Evolutionary conservation across 2,329 filamentous ascomycete genomes (phyloP).

Genomic region (Neonectria ditissima): DNA sequence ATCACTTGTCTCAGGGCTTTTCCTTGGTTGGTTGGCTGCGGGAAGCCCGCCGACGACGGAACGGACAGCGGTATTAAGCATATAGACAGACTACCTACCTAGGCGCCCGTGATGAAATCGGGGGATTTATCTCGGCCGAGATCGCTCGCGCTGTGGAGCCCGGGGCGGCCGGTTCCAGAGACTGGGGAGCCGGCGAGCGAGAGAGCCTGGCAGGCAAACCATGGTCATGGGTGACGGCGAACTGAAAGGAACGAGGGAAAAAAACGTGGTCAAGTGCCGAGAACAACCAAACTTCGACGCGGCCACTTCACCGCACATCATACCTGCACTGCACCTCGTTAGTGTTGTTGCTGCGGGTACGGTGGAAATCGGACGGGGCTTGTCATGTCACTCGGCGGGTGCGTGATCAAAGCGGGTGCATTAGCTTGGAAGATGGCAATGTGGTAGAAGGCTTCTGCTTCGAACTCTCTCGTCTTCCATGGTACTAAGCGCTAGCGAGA

Average conservation of each 20-base stretch:
- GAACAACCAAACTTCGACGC: background rate
- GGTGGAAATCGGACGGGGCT: background rate
- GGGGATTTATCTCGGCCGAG: constrained; percentile 1
- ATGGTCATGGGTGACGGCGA: background rate
- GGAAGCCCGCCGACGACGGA: too few relatives aligned
- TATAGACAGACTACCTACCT: too few relatives aligned
- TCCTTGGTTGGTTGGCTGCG: background rate
- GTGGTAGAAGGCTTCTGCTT: background rate
- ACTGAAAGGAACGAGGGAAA: background rate
- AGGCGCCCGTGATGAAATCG: background rate
- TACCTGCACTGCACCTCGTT: background rate
- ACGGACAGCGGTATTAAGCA: background rate
- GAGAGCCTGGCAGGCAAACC: too few relatives aligned
- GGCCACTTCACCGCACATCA: background rate
- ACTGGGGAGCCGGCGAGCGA: too few relatives aligned
- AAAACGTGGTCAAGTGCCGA: background rate
- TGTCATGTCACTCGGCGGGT: background rate
- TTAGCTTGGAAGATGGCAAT: background rate
- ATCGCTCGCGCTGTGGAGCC: background rate
- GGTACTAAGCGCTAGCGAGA: background rate
- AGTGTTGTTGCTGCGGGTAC: background rate
- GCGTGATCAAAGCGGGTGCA: background rate
- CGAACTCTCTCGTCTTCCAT: background rate
- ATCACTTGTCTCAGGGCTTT: constrained; percentile 14
- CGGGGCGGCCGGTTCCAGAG: background rate